A percentile compares a stretch with the other conserved stretches of the same genome.
Conservation (phyloP, 805 yeast species). For the Phaffomyces opuntiae region DNA sequence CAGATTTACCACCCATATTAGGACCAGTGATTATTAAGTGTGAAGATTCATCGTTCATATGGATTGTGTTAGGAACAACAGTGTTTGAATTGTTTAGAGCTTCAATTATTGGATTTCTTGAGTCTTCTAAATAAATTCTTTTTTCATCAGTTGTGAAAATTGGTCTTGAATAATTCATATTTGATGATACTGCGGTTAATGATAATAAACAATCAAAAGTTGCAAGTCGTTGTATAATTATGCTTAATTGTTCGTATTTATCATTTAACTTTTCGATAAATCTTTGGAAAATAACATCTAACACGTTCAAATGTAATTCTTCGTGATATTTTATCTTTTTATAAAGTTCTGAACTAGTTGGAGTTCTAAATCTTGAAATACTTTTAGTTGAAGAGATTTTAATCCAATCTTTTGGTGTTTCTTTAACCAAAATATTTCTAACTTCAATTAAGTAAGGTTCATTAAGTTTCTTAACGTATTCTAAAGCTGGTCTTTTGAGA, state of each 20-base stretch:
- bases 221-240: constrained; percentile 46
- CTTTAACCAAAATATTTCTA: constrained; percentile 41
- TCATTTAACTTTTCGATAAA: constrained; percentile 41
- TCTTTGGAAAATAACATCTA: constrained; percentile 34
- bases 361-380: constrained; percentile 69
- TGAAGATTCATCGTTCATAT: constrained; percentile 46
- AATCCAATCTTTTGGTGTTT: constrained; percentile 70
- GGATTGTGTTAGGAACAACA: constrained; percentile 77
- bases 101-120: constrained; percentile 89
- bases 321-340: constrained; percentile 52
- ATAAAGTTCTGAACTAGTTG: constrained; percentile 43
- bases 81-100: constrained; percentile 24
- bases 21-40: constrained; percentile 91
- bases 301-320: constrained; percentile 32
- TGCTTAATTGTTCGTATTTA: constrained; percentile 39
- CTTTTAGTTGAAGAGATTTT: constrained; percentile 63
- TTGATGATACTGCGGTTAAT: constrained; percentile 61
- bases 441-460: constrained; percentile 77
- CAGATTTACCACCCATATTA: constrained; percentile 96
- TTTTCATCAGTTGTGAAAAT: constrained; percentile 38
- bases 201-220: constrained; percentile 66
- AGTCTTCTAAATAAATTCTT: constrained; percentile 45
- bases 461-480: constrained; percentile 49
- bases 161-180: constrained; percentile 62
- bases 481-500: constrained; percentile 50